Evolutionary conservation across 352 stramenopile species (phyloP), one percentile per base, ranked within the genome.

Genomic region (Globisporangium okanoganense): DNA sequence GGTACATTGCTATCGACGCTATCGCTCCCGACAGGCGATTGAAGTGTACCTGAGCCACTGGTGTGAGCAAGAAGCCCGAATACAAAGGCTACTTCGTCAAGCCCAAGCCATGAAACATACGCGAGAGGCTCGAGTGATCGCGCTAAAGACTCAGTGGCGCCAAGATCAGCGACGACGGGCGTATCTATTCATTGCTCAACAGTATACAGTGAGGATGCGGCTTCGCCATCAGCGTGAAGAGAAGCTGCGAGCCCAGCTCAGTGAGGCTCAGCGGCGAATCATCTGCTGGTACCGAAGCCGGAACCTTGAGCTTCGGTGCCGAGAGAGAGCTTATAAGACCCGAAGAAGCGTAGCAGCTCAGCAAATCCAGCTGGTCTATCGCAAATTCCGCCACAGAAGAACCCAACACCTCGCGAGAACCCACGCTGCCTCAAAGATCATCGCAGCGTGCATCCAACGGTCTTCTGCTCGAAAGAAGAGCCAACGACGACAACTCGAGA

Each of bases 11-110:
- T 65, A 54, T 43, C 48, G 50, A 22, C 25, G 40, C 3, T 69
- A 57, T 35, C 25, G 40, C 6, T 56, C 43, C 7, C 63, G 67
- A 35, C 51, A 35, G 40, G 41, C 41, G 3, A 73, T 81, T 27
- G 0, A 1, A 5, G 55, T 14, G 5, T 81, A 70, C 52, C 2
- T 81, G 45, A 7, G 27, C 10, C 31, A 57, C 9, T 24, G 61
- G 16, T 43, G 16, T 13, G 24, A 55, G 0, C 57, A 56, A 35
- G 72, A 80, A 57, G 40, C 53, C 0, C 43, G 25, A 0, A 13
- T 78, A 12, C 25, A 52, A 6, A 20, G 1, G 3, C 35, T 78
- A 8, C 25, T 78, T 2, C 16, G 10, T 13, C 24, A 41, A 8
- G 13, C 51, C 5, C 5, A 25, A 7, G 16, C 3, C 6, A 44